A percentile compares a stretch with the other conserved stretches of the same genome.
phyloP scores from a whole-genome alignment of 345 rosid genomes.

The Euphorbia lathyris region DNA sequence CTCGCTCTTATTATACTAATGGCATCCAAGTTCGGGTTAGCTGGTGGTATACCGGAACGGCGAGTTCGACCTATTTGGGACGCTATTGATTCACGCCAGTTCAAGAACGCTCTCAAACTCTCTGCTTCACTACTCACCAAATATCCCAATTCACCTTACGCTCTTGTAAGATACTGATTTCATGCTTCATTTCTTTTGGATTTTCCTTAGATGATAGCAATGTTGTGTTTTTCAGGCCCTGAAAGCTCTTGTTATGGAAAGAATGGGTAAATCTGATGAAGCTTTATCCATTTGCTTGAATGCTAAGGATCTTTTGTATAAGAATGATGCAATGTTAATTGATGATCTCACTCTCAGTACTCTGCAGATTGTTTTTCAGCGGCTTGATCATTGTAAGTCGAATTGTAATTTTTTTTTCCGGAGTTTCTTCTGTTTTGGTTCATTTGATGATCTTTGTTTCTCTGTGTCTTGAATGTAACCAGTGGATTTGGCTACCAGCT shows the following conservation, averaged over 20 bases:
- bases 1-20: constrained; percentile 11
- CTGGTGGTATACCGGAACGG: constrained; percentile 99
- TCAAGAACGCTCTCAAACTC: constrained; percentile 85
- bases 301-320: constrained; percentile 70
- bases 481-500: constrained; percentile 96
- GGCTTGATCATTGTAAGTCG: constrained; percentile 83
- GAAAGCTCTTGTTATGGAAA: constrained; percentile 76
- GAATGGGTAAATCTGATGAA: constrained; percentile 85
- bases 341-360: constrained; percentile 99
- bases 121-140: constrained; percentile 72
- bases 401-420: not conserved
- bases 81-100: constrained; percentile 96
- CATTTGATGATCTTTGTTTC: not conserved
- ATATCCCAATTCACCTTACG: constrained; percentile 83
- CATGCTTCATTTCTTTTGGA: not conserved
- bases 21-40: constrained; percentile 90
- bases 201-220: not conserved
- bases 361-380: constrained; percentile 83
- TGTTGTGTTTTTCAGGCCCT: constrained; percentile 51
- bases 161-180: constrained; percentile 43
- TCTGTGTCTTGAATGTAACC: constrained; percentile 9
- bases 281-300: constrained; percentile 60
- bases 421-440: not conserved
- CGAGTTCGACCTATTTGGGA: constrained; percentile 96
- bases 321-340: constrained; percentile 68